Conservation (phyloP, 1,284 basidiomycete genomes). For the Melampsora americana region DNA sequence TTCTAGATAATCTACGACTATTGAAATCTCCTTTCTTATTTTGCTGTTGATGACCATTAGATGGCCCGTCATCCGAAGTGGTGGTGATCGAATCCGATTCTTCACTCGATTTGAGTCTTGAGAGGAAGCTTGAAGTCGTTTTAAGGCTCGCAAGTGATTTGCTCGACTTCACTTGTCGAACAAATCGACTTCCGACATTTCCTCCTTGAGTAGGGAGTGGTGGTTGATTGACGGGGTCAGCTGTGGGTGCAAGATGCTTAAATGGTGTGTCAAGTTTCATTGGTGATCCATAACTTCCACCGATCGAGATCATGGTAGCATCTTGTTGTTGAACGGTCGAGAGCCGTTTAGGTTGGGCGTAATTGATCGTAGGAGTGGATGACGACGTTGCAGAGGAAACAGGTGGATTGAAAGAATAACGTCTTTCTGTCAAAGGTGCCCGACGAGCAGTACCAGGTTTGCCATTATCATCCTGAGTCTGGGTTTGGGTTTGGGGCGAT, state of each 20-base stretch:
- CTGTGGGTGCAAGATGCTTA: constrained; percentile 21
- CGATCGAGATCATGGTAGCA: constrained; percentile 32
- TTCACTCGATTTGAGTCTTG: constrained; percentile 25
- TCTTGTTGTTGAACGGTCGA: constrained; percentile 23
- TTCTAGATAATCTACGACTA: constrained; percentile 22
- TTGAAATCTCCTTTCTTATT: not conserved
- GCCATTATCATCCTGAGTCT: too few relatives aligned
- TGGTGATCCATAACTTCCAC: constrained; percentile 32
- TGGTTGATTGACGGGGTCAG: constrained; percentile 1
- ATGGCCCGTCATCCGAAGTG: constrained; percentile 4
- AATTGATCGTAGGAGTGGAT: constrained; percentile 38
- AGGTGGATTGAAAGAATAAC: constrained; percentile 31
- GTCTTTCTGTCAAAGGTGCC: constrained; percentile 27
- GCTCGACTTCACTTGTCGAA: constrained; percentile 36
- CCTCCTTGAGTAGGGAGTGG: not conserved
- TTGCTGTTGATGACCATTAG: not conserved
- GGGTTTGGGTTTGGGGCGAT: too few relatives aligned
- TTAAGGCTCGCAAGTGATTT: constrained; percentile 42
- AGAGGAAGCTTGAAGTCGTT: constrained; percentile 23
- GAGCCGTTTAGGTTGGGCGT: constrained; percentile 31
- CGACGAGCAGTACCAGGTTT: not conserved
- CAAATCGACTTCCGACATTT: not conserved
- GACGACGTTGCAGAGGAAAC: constrained; percentile 25
- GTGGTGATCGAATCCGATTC: not conserved
- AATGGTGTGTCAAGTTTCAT: constrained; percentile 45